A percentile compares a stretch with the other conserved stretches of the same genome.
phyloP scores from a whole-genome alignment of 805 yeast species.

The Wickerhamiella australiensis region DNA sequence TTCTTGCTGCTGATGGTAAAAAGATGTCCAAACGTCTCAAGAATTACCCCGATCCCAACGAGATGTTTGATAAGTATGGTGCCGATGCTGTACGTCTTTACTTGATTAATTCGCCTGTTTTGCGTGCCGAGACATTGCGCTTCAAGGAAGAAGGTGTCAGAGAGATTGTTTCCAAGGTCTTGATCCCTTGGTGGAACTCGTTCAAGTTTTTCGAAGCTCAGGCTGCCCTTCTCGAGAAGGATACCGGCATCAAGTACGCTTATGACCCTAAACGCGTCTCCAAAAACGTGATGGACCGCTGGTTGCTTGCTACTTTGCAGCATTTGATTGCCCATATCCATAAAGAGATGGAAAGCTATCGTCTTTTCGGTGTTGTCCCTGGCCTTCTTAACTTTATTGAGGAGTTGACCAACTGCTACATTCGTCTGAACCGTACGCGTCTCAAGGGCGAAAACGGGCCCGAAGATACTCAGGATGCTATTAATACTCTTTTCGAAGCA shows the following conservation, averaged over 20 bases:
- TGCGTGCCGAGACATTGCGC: slow-evolving; percentile 90
- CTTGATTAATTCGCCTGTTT: slow-evolving; percentile 92
- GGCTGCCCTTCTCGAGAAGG: slow-evolving; percentile 70
- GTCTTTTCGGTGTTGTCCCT: slow-evolving; percentile 94
- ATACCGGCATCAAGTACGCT: slow-evolving; percentile 53
- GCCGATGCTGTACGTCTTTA: slow-evolving; percentile 96
- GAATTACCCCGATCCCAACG: slow-evolving; percentile 91
- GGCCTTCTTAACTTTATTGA: slow-evolving; percentile 78
- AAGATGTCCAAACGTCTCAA: slow-evolving; percentile 98
- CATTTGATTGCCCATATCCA: slow-evolving; percentile 78
- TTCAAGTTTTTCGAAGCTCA: slow-evolving; percentile 94
- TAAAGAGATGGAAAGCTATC: slow-evolving; percentile 77
- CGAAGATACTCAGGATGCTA: slow-evolving; percentile 72
- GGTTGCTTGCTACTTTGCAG: slow-evolving; percentile 96
- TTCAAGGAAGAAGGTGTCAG: slow-evolving; percentile 98
- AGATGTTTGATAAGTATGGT: slow-evolving; percentile 77
- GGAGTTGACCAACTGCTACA: slow-evolving; percentile 96
- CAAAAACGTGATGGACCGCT: slow-evolving; percentile 89
- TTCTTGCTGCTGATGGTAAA: slow-evolving; percentile 94
- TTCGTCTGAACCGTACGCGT: slow-evolving; percentile 95
- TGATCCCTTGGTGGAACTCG: slow-evolving; percentile 98
- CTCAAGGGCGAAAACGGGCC: slow-evolving; percentile 87
- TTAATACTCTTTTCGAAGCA: slow-evolving; percentile 85
- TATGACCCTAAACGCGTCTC: slow-evolving; percentile 56
- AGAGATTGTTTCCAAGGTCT: slow-evolving; percentile 90